Conservation (phyloP, 306 rosid species). For the Sicyos baderoa region DNA sequence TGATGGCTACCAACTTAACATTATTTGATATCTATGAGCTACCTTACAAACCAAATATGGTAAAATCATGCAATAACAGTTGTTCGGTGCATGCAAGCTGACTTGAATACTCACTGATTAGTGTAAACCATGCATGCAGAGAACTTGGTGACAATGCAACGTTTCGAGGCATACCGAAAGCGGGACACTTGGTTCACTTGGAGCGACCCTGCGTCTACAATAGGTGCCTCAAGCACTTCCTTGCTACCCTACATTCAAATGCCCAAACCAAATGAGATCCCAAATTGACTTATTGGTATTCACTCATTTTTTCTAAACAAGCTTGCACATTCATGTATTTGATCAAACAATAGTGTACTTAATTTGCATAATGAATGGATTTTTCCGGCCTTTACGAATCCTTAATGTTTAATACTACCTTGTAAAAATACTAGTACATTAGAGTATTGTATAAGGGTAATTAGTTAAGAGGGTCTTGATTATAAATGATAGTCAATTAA, state of each 20-base stretch:
- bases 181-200: conserved; percentile 63
- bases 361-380: background rate
- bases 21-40: background rate
- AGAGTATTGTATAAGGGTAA: too few species aligned
- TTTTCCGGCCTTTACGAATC: background rate
- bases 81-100: background rate
- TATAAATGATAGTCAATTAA: too few species aligned
- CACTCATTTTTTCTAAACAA: background rate
- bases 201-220: conserved; percentile 61
- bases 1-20: too few species aligned
- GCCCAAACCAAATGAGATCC: background rate
- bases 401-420: background rate
- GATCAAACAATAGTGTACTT: background rate
- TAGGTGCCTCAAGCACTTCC: conserved; percentile 33
- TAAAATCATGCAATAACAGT: too few species aligned
- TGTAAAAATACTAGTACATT: too few species aligned
- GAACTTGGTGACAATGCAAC: conserved; percentile 46
- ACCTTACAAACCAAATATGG: too few species aligned
- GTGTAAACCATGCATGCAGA: conserved; percentile 19
- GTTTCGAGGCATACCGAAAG: conserved; percentile 34
- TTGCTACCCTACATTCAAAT: conserved; percentile 28
- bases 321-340: background rate
- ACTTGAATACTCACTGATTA: too few species aligned
- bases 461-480: too few species aligned
- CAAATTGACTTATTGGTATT: conserved; percentile 18